A percentile compares a stretch with the other conserved stretches of the same genome.
These are phyloP conservation scores for Candida nonsorbophila DNA, from an alignment of 805 yeast species.

Conservation along the genomic window DNA sequence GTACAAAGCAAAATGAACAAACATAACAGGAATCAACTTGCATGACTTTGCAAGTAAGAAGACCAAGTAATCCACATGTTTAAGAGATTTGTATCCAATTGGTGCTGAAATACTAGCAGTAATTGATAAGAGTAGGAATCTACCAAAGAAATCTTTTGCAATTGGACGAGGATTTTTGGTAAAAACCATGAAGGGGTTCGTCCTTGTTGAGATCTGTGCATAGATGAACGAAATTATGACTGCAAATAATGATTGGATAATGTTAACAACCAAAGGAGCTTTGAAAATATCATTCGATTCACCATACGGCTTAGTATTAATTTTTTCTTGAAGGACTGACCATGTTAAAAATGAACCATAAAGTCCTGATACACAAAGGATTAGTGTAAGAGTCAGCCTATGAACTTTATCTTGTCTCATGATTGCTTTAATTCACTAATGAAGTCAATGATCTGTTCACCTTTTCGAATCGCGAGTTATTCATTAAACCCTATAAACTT, in stretches of 20 bases:
- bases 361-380: slow-evolving; percentile 52
- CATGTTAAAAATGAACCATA: slow-evolving; percentile 85
- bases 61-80: slow-evolving; percentile 82
- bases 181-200: slow-evolving; percentile 23
- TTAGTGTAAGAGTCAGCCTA: slow-evolving; percentile 20
- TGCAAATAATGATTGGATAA: slow-evolving; percentile 72
- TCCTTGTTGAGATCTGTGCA: slow-evolving; percentile 30
- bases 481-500: slow-evolving; percentile 1
- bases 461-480: background rate
- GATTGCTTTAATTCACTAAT: background rate
- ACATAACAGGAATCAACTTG: slow-evolving; percentile 90
- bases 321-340: slow-evolving; percentile 89
- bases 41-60: slow-evolving; percentile 87
- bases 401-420: slow-evolving; percentile 1
- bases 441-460: background rate
- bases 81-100: slow-evolving; percentile 69
- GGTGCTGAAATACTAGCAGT: slow-evolving; percentile 83
- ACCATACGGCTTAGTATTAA: slow-evolving; percentile 73
- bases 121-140: slow-evolving; percentile 51
- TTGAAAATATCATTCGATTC: slow-evolving; percentile 46
- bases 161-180: slow-evolving; percentile 19
- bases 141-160: slow-evolving; percentile 16
- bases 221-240: slow-evolving; percentile 61
- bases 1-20: slow-evolving; percentile 70
- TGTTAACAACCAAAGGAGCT: slow-evolving; percentile 74